These are phyloP conservation scores for Oryza punctata DNA, from an alignment of 176 grass and related monocot species.

Conservation along the genomic window DNA sequence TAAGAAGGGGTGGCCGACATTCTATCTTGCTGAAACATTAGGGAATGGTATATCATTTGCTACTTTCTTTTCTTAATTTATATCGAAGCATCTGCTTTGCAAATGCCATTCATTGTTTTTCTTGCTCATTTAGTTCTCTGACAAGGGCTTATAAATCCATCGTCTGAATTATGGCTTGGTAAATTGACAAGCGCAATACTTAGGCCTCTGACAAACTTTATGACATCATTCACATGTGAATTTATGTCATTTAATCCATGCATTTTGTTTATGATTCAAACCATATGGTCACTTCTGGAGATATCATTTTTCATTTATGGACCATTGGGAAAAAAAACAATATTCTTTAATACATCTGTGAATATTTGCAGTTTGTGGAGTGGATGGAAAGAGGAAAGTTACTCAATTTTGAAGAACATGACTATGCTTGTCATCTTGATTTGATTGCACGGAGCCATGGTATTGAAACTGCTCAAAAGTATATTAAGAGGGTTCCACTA, in stretches of 20 bases:
- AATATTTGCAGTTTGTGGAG: constrained; percentile 65
- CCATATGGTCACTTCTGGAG: neutral
- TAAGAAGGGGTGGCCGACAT: neutral
- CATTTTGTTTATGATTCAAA: neutral
- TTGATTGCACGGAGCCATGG: constrained; percentile 69
- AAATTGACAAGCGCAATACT: neutral
- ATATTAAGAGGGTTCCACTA: constrained; percentile 57
- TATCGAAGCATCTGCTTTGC: neutral
- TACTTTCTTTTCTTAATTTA: neutral
- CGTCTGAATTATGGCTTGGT: neutral
- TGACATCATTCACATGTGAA: too few relatives aligned
- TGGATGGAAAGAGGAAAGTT: constrained; percentile 58
- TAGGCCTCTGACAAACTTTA: neutral
- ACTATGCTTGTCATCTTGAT: constrained; percentile 78
- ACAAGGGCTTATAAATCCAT: neutral
- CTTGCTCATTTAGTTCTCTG: neutral
- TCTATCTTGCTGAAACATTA: neutral
- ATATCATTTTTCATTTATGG: neutral
- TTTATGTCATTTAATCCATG: neutral
- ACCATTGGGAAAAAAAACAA: neutral
- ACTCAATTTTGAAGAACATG: constrained; percentile 54
- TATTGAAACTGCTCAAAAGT: constrained; percentile 61
- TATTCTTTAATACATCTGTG: constrained; percentile 19
- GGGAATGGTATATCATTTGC: neutral
- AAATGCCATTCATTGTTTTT: neutral